A percentile compares a stretch with the other conserved stretches of the same genome.
Evolutionary conservation across 805 yeast species (phyloP).

Genomic region (Yamadazyma ubonensis): DNA sequence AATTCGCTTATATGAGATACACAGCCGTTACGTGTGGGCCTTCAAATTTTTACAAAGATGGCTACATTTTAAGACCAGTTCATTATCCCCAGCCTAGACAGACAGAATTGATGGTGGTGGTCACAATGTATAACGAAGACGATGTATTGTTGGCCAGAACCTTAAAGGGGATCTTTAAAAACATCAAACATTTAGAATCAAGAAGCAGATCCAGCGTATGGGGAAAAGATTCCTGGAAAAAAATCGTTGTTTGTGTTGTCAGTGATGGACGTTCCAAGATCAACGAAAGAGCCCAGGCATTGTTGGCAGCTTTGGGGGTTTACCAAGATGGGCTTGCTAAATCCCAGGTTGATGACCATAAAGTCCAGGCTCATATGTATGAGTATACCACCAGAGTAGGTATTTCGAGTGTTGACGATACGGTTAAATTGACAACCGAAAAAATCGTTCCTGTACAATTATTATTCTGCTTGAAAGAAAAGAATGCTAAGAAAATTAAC

Average conservation of each 20-base stretch:
- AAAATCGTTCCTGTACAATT: slow-evolving; percentile 63
- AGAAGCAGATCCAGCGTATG: slow-evolving; percentile 46
- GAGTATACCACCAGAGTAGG: slow-evolving; percentile 65
- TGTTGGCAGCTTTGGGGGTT: slow-evolving; percentile 62
- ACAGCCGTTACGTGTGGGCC: slow-evolving; percentile 72
- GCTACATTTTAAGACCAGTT: slow-evolving; percentile 55
- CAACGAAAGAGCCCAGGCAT: slow-evolving; percentile 60
- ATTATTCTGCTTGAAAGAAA: slow-evolving; percentile 59
- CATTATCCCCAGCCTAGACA: slow-evolving; percentile 53
- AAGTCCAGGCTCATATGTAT: slow-evolving; percentile 63
- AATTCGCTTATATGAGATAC: slow-evolving; percentile 60
- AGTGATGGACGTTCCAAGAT: slow-evolving; percentile 67
- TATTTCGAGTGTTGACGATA: slow-evolving; percentile 47
- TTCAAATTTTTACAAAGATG: slow-evolving; percentile 55
- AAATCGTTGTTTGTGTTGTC: slow-evolving; percentile 60
- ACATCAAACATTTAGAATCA: slow-evolving; percentile 56
- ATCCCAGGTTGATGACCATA: slow-evolving; percentile 55
- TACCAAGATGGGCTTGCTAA: slow-evolving; percentile 68
- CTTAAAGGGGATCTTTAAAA: slow-evolving; percentile 62
- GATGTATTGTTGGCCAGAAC: slow-evolving; percentile 60
- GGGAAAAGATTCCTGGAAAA: slow-evolving; percentile 56
- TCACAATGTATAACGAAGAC: slow-evolving; percentile 70
- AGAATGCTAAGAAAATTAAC: slow-evolving; percentile 63
- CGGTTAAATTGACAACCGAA: slow-evolving; percentile 50
- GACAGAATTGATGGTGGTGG: slow-evolving; percentile 60